These are phyloP conservation scores for Aspergillus kassunensis DNA, from an alignment of 495 filamentous ascomycete genomes.

Conservation along the genomic window DNA sequence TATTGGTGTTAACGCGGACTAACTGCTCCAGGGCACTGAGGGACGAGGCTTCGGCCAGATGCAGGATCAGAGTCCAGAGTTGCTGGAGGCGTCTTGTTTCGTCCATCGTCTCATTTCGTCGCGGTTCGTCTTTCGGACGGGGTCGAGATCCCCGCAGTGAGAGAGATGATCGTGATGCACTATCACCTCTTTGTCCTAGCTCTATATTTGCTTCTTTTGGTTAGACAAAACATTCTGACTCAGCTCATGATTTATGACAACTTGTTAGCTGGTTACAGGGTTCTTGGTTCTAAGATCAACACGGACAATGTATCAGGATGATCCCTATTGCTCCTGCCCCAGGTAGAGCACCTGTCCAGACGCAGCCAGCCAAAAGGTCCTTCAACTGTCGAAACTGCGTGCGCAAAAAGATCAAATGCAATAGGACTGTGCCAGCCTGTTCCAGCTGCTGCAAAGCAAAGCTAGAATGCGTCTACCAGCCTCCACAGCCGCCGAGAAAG, in stretches of 20 bases:
- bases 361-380: neutral
- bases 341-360: neutral
- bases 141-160: too few relatives aligned
- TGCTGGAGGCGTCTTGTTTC: neutral
- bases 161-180: too few relatives aligned
- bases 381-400: conserved; percentile 37
- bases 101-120: too few relatives aligned
- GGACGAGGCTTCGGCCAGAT: conserved; percentile 10
- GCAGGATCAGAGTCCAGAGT: conserved; percentile 8
- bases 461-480: conserved; percentile 15
- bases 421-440: conserved; percentile 37
- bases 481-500: conserved; percentile 7
- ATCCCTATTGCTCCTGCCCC: conserved; percentile 18
- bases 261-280: too few relatives aligned
- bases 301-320: too few relatives aligned
- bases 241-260: too few relatives aligned
- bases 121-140: too few relatives aligned
- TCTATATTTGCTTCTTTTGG: too few relatives aligned
- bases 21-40: conserved; percentile 7
- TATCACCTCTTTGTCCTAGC: too few relatives aligned
- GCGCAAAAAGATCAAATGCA: conserved; percentile 45
- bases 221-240: too few relatives aligned
- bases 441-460: conserved; percentile 29
- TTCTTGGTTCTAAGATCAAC: too few relatives aligned
- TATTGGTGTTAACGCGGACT: too few relatives aligned